Conservation (phyloP, 495 filamentous ascomycete species). For the Annulohypoxylon nitens region DNA sequence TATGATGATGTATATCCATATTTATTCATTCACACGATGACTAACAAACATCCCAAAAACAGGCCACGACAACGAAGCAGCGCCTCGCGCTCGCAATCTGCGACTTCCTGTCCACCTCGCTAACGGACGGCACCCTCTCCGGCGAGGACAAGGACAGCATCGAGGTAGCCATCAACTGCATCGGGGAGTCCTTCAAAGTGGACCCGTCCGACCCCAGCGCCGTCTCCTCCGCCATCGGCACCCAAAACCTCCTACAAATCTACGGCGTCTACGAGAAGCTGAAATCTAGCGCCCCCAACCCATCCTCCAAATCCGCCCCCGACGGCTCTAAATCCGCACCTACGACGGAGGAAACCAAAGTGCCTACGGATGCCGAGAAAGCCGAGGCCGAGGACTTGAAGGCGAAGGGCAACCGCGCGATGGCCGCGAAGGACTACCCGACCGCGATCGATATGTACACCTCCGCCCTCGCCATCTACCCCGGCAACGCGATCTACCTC, state of each 20-base stretch:
- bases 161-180: slow-evolving; percentile 92
- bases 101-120: slow-evolving; percentile 88
- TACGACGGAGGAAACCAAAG: slow-evolving; percentile 37
- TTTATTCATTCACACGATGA: not conserved
- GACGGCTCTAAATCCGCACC: slow-evolving; percentile 47
- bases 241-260: slow-evolving; percentile 87
- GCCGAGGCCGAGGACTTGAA: slow-evolving; percentile 89
- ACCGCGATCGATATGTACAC: slow-evolving; percentile 87
- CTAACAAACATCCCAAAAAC: slow-evolving; percentile 9
- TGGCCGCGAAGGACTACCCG: slow-evolving; percentile 89
- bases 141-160: slow-evolving; percentile 90
- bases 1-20: not conserved
- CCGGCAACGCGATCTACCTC: slow-evolving; percentile 94
- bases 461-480: slow-evolving; percentile 81
- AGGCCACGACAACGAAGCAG: slow-evolving; percentile 82
- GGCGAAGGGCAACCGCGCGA: slow-evolving; percentile 91
- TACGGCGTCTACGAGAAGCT: slow-evolving; percentile 97
- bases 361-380: slow-evolving; percentile 68
- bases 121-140: slow-evolving; percentile 88
- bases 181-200: slow-evolving; percentile 93
- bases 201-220: slow-evolving; percentile 82
- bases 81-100: slow-evolving; percentile 96
- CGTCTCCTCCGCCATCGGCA: slow-evolving; percentile 79
- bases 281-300: slow-evolving; percentile 60
- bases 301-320: slow-evolving; percentile 47